phyloP scores from a whole-genome alignment of 2,329 filamentous ascomycete genomes.

The Elsinoe perseae region DNA sequence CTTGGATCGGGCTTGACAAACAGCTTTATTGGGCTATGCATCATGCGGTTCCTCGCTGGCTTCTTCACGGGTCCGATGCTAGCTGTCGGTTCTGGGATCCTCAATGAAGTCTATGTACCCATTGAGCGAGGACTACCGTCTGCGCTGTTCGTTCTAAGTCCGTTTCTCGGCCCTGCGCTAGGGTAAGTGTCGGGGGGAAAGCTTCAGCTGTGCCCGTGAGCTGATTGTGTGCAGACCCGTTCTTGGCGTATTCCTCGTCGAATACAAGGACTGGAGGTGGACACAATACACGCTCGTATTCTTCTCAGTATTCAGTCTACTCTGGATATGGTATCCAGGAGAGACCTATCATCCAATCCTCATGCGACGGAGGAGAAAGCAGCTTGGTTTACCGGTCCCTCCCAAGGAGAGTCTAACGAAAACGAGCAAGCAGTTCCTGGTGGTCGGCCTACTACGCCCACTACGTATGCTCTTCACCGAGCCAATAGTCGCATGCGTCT shows the following conservation, averaged over 20 bases:
- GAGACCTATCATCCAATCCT: conserved; percentile 52
- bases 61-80: conserved; percentile 30
- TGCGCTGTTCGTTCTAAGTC: conserved; percentile 33
- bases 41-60: conserved; percentile 51
- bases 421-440: conserved; percentile 26
- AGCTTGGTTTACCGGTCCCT: conserved; percentile 23
- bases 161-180: conserved; percentile 35
- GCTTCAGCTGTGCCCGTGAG: too few species aligned
- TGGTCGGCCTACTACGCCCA: conserved; percentile 28
- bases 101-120: conserved; percentile 33
- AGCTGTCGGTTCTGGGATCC: conserved; percentile 37
- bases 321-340: conserved; percentile 35
- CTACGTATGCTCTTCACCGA: conserved; percentile 31
- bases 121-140: conserved; percentile 29
- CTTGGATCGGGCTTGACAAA: conserved; percentile 43
- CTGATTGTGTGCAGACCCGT: conserved; percentile 24
- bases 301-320: conserved; percentile 30
- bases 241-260: conserved; percentile 37
- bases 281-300: conserved; percentile 37
- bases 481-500: conserved; percentile 30
- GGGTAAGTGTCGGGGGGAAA: conserved; percentile 24
- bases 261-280: conserved; percentile 38
- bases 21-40: conserved; percentile 60
- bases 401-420: conserved; percentile 24
- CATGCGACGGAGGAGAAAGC: conserved; percentile 33